These are phyloP conservation scores for Mycena rosella DNA, from an alignment of 768 basidiomycete genomes.

Conservation along the genomic window DNA sequence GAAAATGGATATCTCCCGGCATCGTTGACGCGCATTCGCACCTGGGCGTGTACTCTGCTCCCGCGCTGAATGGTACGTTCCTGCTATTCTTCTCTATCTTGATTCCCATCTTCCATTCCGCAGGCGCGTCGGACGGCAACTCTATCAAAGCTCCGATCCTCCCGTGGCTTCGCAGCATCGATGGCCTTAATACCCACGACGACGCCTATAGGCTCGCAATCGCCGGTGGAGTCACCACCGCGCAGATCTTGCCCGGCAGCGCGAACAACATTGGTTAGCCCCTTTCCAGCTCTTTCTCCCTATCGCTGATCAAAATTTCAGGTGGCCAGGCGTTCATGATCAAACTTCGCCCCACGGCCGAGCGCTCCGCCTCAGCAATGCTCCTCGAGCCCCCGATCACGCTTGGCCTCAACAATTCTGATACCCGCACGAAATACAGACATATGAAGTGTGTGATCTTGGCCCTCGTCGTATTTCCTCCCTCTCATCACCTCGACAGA, in stretches of 20 bases:
- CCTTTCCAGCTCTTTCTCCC: too few relatives aligned
- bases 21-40: slow-evolving; percentile 63
- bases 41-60: slow-evolving; percentile 41
- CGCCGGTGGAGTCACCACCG: slow-evolving; percentile 74
- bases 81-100: not conserved
- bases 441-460: slow-evolving; percentile 74
- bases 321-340: slow-evolving; percentile 86
- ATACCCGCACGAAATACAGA: slow-evolving; percentile 63
- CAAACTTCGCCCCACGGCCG: slow-evolving; percentile 77
- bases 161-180: slow-evolving; percentile 74
- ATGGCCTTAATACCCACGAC: slow-evolving; percentile 78
- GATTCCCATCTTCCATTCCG: not conserved
- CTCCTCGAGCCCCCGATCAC: slow-evolving; percentile 80
- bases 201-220: slow-evolving; percentile 66
- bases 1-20: slow-evolving; percentile 74
- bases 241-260: slow-evolving; percentile 72
- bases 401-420: slow-evolving; percentile 53
- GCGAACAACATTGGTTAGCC: slow-evolving; percentile 25
- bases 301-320: too few relatives aligned
- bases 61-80: slow-evolving; percentile 38
- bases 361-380: slow-evolving; percentile 74
- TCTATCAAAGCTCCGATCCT: slow-evolving; percentile 55
- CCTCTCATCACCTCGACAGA: slow-evolving; percentile 44
- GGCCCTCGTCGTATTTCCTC: not conserved
- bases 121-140: slow-evolving; percentile 58